phyloP scores from a whole-genome alignment of 2,329 filamentous ascomycete genomes.

The Cylindrodendrum hubeiense region DNA sequence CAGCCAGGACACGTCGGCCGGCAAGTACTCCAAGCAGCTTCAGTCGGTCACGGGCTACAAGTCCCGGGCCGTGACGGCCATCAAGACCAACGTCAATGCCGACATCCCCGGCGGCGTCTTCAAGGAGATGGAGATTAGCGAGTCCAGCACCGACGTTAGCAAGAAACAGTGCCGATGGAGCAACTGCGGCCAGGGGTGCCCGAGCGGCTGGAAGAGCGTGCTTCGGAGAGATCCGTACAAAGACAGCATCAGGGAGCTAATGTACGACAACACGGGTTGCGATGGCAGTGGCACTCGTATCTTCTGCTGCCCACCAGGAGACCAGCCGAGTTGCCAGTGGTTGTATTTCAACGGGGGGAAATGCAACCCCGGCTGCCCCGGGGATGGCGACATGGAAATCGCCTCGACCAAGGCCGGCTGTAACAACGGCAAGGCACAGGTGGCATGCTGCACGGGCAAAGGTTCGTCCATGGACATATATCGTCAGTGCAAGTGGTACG shows the following conservation, averaged over 20 bases:
- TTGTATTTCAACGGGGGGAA: neutral
- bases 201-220: neutral
- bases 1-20: slow-evolving; percentile 24
- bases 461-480: slow-evolving; percentile 2
- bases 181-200: neutral
- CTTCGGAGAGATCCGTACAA: neutral
- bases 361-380: neutral
- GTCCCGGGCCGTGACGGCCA: neutral
- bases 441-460: slow-evolving; percentile 4
- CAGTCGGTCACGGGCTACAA: neutral
- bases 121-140: neutral
- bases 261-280: neutral
- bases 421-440: slow-evolving; percentile 9
- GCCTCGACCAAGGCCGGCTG: slow-evolving; percentile 7
- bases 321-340: neutral
- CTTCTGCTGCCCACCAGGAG: neutral
- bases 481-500: slow-evolving; percentile 52
- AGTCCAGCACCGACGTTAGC: neutral
- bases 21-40: slow-evolving; percentile 4
- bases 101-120: neutral
- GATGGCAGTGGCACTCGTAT: neutral
- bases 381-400: neutral
- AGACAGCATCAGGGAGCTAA: neutral
- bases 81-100: neutral
- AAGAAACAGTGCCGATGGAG: neutral